Percentiles rank a stretch among this genome's conserved stretches.
These are phyloP conservation scores for Geopyxis carbonaria DNA, from an alignment of 495 filamentous ascomycete genomes.

Conservation along the genomic window DNA sequence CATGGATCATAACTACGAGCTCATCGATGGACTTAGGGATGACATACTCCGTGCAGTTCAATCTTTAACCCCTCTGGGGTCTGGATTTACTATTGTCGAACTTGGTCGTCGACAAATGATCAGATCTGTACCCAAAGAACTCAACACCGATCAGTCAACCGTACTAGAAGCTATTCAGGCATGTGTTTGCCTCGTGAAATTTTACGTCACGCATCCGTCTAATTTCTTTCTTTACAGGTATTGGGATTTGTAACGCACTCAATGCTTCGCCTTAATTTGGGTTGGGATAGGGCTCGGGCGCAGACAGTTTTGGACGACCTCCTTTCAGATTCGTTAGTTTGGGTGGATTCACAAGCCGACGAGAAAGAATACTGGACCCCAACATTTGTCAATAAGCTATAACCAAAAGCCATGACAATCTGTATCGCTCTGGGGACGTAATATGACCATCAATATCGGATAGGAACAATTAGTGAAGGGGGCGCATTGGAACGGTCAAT, in stretches of 20 bases:
- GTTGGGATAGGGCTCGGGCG: constrained; percentile 69
- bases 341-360: constrained; percentile 71
- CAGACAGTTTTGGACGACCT: constrained; percentile 82
- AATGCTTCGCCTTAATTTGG: constrained; percentile 81
- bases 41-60: constrained; percentile 82
- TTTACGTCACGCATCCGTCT: not conserved
- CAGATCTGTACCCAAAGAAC: constrained; percentile 83
- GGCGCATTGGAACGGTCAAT: too few relatives aligned
- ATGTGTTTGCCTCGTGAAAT: not conserved
- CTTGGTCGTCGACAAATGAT: constrained; percentile 78
- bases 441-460: too few relatives aligned
- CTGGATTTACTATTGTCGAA: constrained; percentile 62
- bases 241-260: constrained; percentile 77
- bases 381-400: constrained; percentile 15
- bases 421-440: too few relatives aligned
- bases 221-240: constrained; percentile 32
- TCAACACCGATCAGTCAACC: constrained; percentile 83
- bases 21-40: constrained; percentile 37
- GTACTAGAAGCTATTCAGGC: constrained; percentile 70
- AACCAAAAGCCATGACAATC: too few relatives aligned
- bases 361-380: constrained; percentile 97
- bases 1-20: not conserved
- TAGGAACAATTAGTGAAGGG: too few relatives aligned
- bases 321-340: constrained; percentile 78
- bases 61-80: constrained; percentile 72